Base-by-base conservation (phyloP, 805 yeast genomes). In the Wickerhamomyces rabaulensis region DNA sequence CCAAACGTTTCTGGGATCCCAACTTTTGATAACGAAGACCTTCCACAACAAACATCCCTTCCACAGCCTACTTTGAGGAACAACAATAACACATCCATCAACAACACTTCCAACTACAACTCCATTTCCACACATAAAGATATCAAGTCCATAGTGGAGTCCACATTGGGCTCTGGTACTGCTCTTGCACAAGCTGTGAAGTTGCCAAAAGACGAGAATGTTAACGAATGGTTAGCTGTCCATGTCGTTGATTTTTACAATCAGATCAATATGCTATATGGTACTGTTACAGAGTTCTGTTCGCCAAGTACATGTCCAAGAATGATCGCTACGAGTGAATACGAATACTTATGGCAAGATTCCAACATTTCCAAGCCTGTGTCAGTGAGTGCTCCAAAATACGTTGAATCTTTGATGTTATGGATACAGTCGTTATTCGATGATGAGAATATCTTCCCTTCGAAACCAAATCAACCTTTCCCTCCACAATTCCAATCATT, bases 171-270 rank as follows among this genome's bases (percentile, higher is more conserved):
- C 0, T 85, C 97, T 0, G 95, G 92, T 31, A 83, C 92, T 27
- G 91, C 91, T 2, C 73, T 94, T 52, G 86, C 87, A 22, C 95
- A 89, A 65, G 98, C 98, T 0, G 98, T 92, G 20, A 86, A 86
- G 61, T 71, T 94, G 25, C 99, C 99, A 16, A 86, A 79, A 55
- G 98, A 94, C 50, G 99, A 92, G 66, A 94, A 88, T 58, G 62
- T 82, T 46, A 84, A 85, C 57, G 99, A 92, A 64, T 92, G 99
- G 99, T 68, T 92, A 47, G 98, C 99, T 0, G 95, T 91, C 12
- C 96, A 92, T 63, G 94, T 92, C n/a, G 97, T 91, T 16, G 98
- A 92, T 65, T 94, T 92, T 62, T 92, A 87, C 69, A 91, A 91
- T 64, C 99, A 92, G 64, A 84, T 92, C 54, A 92, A 92, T 67